Conservation (phyloP, 306 rosid species). For the Cucurbita pepo region DNA sequence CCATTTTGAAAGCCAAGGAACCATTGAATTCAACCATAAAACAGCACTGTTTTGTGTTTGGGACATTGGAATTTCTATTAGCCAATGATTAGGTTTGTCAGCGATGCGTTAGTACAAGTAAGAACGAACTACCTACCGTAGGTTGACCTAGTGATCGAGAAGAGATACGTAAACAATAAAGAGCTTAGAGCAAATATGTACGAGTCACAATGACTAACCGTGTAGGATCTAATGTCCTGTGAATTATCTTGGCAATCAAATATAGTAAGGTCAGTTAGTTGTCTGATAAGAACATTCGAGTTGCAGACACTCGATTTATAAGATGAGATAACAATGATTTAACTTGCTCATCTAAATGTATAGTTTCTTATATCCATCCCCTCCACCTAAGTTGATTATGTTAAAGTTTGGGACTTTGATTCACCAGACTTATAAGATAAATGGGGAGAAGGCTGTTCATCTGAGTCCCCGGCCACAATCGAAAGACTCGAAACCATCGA, state of each 20-base stretch:
- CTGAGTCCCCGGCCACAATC: constrained; percentile 67
- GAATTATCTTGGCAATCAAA: no score
- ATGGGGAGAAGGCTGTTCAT: constrained; percentile 81
- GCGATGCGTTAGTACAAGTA: background rate
- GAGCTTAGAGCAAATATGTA: no score
- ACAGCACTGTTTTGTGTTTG: background rate
- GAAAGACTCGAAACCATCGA: constrained; percentile 41
- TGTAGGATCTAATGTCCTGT: no score
- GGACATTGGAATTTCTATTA: background rate
- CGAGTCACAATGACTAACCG: no score
- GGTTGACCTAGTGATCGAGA: no score
- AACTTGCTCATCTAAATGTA: background rate
- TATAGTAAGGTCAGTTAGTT: no score
- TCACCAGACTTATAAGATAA: constrained; percentile 71
- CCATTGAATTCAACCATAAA: background rate
- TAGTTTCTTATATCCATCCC: background rate
- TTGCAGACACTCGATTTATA: background rate
- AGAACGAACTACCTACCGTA: no score
- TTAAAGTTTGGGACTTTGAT: background rate
- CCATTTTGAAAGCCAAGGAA: background rate
- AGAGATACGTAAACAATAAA: no score
- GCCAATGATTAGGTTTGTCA: background rate
- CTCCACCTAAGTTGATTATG: background rate
- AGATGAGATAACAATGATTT: background rate
- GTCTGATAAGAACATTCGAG: no score